Evolutionary conservation across 2,329 filamentous ascomycete species (phyloP).

Genomic region (Chrysosphaeria jannelii): DNA sequence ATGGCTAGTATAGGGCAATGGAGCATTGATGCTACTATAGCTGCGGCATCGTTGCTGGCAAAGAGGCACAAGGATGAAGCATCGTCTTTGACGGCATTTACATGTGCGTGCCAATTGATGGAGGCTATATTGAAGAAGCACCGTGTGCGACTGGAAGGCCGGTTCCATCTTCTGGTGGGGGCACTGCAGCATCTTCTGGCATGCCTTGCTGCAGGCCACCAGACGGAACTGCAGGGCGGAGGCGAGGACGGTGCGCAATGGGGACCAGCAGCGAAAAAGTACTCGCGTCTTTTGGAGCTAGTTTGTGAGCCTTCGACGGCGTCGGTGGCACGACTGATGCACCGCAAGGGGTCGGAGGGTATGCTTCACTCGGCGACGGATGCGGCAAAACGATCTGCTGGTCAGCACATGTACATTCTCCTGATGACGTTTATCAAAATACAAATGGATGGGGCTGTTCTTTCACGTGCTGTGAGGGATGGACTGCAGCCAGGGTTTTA

Average conservation of each 20-base stretch:
- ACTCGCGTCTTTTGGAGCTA: slow-evolving; percentile 5
- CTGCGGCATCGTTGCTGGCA: slow-evolving; percentile 12
- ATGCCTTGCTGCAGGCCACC: slow-evolving; percentile 15
- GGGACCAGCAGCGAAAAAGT: slow-evolving; percentile 17
- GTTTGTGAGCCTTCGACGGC: slow-evolving; percentile 24
- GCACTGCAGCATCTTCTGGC: slow-evolving; percentile 24
- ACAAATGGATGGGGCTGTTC: slow-evolving; percentile 19
- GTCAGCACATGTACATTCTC: slow-evolving; percentile 29
- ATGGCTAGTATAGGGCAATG: slow-evolving; percentile 22
- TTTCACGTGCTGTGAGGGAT: slow-evolving; percentile 19
- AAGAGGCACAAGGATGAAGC: background rate
- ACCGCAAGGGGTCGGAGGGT: background rate
- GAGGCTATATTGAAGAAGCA: slow-evolving; percentile 26
- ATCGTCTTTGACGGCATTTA: slow-evolving; percentile 2
- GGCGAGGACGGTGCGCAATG: slow-evolving; percentile 7
- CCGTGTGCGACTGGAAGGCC: slow-evolving; percentile 27
- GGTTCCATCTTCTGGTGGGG: slow-evolving; percentile 25
- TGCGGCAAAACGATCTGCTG: slow-evolving; percentile 27
- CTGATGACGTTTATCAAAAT: slow-evolving; percentile 28
- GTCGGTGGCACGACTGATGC: slow-evolving; percentile 13
- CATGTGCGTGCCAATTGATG: slow-evolving; percentile 20
- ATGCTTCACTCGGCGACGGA: slow-evolving; percentile 27
- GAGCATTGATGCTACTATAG: slow-evolving; percentile 23
- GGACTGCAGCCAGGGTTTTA: slow-evolving; percentile 26
- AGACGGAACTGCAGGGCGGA: slow-evolving; percentile 5